Evolutionary conservation across 2,329 filamentous ascomycete species (phyloP).

Genomic region (Laburnicola sp.): DNA sequence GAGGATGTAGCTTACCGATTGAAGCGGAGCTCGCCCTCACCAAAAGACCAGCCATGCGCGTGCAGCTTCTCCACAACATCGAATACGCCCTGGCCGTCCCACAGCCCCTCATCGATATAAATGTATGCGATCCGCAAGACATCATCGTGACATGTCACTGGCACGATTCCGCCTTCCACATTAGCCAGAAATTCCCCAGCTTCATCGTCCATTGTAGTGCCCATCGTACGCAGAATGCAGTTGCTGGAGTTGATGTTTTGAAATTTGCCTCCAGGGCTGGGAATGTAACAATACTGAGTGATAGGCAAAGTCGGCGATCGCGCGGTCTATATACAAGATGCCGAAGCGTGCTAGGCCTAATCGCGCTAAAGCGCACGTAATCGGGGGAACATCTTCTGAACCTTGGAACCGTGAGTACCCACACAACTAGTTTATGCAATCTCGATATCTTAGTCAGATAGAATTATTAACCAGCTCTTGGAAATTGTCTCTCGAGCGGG

Average conservation of each 20-base stretch:
- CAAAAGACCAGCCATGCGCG: constrained; percentile 16
- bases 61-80: constrained; percentile 14
- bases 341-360: no score
- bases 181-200: constrained; percentile 13
- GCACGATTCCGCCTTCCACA: constrained; percentile 15
- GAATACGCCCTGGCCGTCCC: constrained; percentile 14
- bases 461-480: no score
- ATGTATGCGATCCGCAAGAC: constrained; percentile 19
- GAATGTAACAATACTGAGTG: no score
- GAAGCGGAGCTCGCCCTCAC: constrained; percentile 15
- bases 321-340: no score
- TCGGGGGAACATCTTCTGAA: no score
- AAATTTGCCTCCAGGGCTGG: no score
- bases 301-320: no score
- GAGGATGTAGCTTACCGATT: constrained; percentile 16
- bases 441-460: no score
- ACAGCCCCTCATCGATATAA: constrained; percentile 15
- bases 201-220: constrained; percentile 16
- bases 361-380: no score
- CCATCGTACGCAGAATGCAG: constrained; percentile 15
- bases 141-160: constrained; percentile 17
- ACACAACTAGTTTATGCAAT: no score
- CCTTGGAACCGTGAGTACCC: no score
- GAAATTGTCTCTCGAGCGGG: no score
- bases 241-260: constrained; percentile 15